Evolutionary conservation across 2,329 filamentous ascomycete species (phyloP).

Genomic region (Capronia americana): DNA sequence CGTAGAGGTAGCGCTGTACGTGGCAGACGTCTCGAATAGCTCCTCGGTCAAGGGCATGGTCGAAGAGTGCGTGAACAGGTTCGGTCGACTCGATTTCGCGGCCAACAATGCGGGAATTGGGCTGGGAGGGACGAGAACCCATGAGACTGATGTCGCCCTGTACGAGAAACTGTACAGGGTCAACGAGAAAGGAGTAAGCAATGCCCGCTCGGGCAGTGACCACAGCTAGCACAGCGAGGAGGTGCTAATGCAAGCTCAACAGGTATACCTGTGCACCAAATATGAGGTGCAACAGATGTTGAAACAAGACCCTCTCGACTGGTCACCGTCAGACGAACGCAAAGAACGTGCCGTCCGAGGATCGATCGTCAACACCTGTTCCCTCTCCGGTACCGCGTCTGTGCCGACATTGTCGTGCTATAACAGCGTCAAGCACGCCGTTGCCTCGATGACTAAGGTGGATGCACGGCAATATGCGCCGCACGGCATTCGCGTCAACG

Average conservation of each 20-base stretch:
- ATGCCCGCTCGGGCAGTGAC: not conserved
- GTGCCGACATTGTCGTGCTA: not conserved
- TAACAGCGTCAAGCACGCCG: not conserved
- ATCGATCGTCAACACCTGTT: conserved; percentile 8
- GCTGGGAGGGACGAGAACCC: conserved; percentile 6
- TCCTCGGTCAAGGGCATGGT: not conserved
- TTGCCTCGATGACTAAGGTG: not conserved
- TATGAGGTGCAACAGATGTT: conserved; percentile 13
- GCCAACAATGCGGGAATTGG: conserved; percentile 15
- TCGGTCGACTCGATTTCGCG: conserved; percentile 12
- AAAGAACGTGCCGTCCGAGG: not conserved
- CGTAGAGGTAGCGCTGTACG: not conserved
- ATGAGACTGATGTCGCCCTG: not conserved
- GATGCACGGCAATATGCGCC: conserved; percentile 4
- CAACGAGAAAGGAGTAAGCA: conserved; percentile 12
- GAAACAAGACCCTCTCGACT: conserved; percentile 10
- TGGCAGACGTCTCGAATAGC: not conserved
- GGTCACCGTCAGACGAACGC: not conserved
- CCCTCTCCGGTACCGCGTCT: not conserved
- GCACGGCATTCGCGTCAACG: not conserved
- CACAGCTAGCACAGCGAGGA: too few species aligned
- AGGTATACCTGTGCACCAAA: conserved; percentile 1
- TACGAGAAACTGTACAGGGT: not conserved
- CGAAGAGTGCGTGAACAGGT: not conserved
- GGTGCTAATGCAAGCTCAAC: too few species aligned